Base-by-base conservation (phyloP, 2,329 filamentous ascomycete species). In the Diaporthe humulicola region DNA sequence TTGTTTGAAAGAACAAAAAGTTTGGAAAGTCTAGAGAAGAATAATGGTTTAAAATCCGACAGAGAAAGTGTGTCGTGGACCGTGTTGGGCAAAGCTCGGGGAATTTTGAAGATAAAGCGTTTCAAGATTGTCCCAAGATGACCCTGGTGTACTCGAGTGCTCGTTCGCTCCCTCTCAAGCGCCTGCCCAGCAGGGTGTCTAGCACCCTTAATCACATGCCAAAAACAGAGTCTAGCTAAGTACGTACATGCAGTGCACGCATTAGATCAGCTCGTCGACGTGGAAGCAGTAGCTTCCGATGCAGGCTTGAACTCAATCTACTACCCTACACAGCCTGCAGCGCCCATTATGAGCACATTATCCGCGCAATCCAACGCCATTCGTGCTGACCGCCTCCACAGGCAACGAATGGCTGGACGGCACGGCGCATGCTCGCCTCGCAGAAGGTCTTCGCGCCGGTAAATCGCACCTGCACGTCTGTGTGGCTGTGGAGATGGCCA, bases 41-140 rank as follows among this genome's bases (percentile, higher is more conserved):
- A 17, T 22, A 45, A 17, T 22, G n/a, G n/a, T 15, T 28, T 69
- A 28, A 58, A 69, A 30, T 14, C 10, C 38, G 50, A 48, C 19
- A 58, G 40, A 12, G 22, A 73, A 25, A 36, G 28, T 19, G 15
- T 38, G 42, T 38, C 42, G 19, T 71, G 42, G 36, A 57, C 42
- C 30, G 25, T 22, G 40, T 14, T 52, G 17, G 30, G 61, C 3
- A 30, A 36, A n/a, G 14, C 14, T 28, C 3, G 40, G 15, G 28
- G 25, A 14, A 19, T 50, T 15, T 33, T 61, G 38, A 57, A 67
- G 52, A 73, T 50, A 54, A 72, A 57, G 69, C 70, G 73, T 74
- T 74, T 74, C 73, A 74, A 50, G 58, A 57, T 64, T 74, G 73
- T 74, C 69, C 73, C 73, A 74, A 50, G 69, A 61, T 66, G 19